Evolutionary conservation across 257 asterid species (phyloP).

Genomic region (Fraxinus quadrangulata): DNA sequence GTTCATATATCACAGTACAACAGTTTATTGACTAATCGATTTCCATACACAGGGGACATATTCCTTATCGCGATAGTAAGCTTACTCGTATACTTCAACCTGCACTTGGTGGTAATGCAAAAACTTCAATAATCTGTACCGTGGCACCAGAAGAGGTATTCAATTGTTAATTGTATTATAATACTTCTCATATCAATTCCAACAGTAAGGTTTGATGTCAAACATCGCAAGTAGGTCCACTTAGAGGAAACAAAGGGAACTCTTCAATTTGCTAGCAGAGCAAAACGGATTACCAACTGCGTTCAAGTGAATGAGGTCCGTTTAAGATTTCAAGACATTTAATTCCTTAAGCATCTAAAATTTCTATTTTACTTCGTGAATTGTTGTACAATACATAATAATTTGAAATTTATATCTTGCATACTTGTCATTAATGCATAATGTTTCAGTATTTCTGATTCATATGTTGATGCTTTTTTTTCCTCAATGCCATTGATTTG

Average conservation of each 20-base stretch:
- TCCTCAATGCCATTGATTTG: constrained; percentile 11
- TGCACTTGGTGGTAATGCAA: constrained; percentile 98
- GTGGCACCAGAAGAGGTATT: constrained; percentile 96
- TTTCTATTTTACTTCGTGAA: not conserved
- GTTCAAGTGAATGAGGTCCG: constrained; percentile 99
- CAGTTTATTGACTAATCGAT: constrained; percentile 22
- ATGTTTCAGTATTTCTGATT: constrained; percentile 14
- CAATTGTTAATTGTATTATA: constrained; percentile 13
- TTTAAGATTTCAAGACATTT: constrained; percentile 12
- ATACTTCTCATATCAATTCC: constrained; percentile 13
- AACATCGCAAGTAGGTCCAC: constrained; percentile 55
- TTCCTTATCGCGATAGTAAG: constrained; percentile 98
- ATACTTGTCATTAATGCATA: not conserved
- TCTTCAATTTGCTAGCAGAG: constrained; percentile 97
- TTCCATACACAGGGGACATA: constrained; percentile 70
- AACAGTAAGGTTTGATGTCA: constrained; percentile 12
- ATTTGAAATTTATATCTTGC: constrained; percentile 10
- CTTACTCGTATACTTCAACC: constrained; percentile 99
- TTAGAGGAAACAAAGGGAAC: constrained; percentile 95
- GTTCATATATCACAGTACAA: not conserved
- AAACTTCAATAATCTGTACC: constrained; percentile 94
- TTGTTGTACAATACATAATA: constrained; percentile 1
- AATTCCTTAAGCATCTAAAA: constrained; percentile 5
- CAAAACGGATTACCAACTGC: constrained; percentile 92
- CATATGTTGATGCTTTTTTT: constrained; percentile 6